phyloP scores from a whole-genome alignment of 306 rosid species.

The Castanea mollissima region DNA sequence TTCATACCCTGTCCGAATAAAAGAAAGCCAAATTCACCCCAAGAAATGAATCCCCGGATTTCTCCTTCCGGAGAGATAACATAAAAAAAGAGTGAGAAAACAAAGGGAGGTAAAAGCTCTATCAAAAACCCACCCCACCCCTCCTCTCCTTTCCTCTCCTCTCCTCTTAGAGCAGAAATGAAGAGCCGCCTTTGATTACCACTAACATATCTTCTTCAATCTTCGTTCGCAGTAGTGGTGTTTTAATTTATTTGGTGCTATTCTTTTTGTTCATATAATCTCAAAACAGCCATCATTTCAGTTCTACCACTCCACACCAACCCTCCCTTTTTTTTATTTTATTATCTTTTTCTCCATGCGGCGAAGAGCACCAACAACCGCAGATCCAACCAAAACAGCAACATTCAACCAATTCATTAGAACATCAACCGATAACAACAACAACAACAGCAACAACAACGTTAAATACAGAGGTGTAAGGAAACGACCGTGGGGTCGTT shows the following conservation, averaged over 20 bases:
- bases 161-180: too few species aligned
- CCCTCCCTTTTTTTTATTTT: conserved; percentile 14
- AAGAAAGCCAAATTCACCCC: background rate
- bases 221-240: too few species aligned
- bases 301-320: background rate
- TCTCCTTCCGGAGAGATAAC: conserved; percentile 3
- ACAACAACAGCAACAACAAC: conserved; percentile 47
- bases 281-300: too few species aligned
- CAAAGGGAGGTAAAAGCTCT: background rate
- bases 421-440: conserved; percentile 12
- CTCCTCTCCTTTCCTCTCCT: too few species aligned
- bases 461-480: conserved; percentile 75
- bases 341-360: conserved; percentile 40
- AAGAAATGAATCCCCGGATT: conserved; percentile 10
- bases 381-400: conserved; percentile 22
- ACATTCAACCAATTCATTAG: background rate
- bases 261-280: too few species aligned
- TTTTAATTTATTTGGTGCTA: too few species aligned
- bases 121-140: too few species aligned
- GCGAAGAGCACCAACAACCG: conserved; percentile 39
- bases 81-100: background rate
- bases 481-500: conserved; percentile 93
- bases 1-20: background rate
- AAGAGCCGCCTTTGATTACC: too few species aligned
- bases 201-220: too few species aligned